Conservation (phyloP, 78 protist species). For the Dictyostelium intermedium region DNA sequence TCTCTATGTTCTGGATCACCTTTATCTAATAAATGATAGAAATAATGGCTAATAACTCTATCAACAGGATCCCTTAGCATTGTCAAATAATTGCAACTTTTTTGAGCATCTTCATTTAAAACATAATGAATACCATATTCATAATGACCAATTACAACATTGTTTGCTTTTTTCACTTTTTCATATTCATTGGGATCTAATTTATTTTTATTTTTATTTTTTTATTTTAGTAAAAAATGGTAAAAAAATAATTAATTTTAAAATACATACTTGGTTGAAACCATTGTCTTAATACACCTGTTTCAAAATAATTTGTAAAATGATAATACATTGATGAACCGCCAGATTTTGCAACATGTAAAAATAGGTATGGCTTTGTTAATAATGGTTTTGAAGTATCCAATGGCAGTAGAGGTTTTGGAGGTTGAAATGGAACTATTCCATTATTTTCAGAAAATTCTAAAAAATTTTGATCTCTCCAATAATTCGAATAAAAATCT, state of each 20-base stretch:
- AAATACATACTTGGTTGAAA: not conserved
- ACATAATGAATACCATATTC: not conserved
- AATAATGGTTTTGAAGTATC: constrained; percentile 6
- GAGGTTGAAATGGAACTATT: not conserved
- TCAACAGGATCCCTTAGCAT: constrained; percentile 58
- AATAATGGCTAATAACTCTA: constrained; percentile 27
- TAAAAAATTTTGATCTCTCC: not conserved
- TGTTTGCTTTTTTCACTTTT: not conserved
- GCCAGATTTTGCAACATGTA: not conserved
- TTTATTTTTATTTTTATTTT: not conserved
- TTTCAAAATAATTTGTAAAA: not conserved
- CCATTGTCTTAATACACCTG: not conserved
- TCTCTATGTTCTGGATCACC: not conserved
- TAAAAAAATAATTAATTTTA: too few relatives aligned
- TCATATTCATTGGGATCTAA: not conserved
- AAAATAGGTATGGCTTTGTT: not conserved
- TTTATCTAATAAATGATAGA: not conserved
- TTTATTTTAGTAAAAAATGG: too few relatives aligned
- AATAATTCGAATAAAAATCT: not conserved
- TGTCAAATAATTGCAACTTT: constrained; percentile 16
- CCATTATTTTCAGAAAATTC: not conserved
- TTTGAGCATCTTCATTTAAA: not conserved
- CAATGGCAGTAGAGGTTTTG: not conserved
- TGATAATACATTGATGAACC: not conserved
- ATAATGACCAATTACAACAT: not conserved